Evolutionary conservation across 2,329 filamentous ascomycete genomes (phyloP).

Genomic region (Peltaster fructicola): DNA sequence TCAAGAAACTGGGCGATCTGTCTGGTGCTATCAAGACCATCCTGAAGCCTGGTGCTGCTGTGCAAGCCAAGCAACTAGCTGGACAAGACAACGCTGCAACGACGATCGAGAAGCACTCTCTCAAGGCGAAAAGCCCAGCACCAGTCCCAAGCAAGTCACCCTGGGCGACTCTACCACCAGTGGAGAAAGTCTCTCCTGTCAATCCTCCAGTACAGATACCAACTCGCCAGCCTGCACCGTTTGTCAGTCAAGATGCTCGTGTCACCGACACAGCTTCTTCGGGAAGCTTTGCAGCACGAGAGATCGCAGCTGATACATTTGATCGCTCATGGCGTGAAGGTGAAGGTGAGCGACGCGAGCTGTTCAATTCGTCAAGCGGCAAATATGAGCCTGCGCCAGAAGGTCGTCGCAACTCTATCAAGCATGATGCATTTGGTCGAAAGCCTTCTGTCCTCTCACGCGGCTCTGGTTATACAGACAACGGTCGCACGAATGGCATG

Average conservation of each 20-base stretch:
- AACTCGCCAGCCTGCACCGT: slow-evolving; percentile 11
- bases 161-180: slow-evolving; percentile 72
- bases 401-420: slow-evolving; percentile 48
- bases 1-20: slow-evolving; percentile 20
- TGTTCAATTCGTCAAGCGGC: slow-evolving; percentile 91
- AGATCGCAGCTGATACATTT: slow-evolving; percentile 89
- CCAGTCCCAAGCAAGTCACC: slow-evolving; percentile 69
- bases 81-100: slow-evolving; percentile 33
- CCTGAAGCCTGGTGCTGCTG: slow-evolving; percentile 28
- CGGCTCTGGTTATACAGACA: slow-evolving; percentile 41
- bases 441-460: slow-evolving; percentile 69
- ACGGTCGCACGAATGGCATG: too few relatives aligned
- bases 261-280: slow-evolving; percentile 36
- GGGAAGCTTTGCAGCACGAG: slow-evolving; percentile 43
- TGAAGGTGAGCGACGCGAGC: slow-evolving; percentile 50
- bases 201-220: slow-evolving; percentile 33
- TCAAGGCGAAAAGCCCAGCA: slow-evolving; percentile 54
- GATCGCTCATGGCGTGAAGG: slow-evolving; percentile 65
- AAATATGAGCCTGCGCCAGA: slow-evolving; percentile 80
- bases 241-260: slow-evolving; percentile 38
- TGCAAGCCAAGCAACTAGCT: slow-evolving; percentile 20
- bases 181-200: slow-evolving; percentile 63
- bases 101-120: slow-evolving; percentile 38
- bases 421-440: slow-evolving; percentile 48
- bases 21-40: slow-evolving; percentile 28